Evolutionary conservation across 306 rosid species (phyloP).

Genomic region (Comarum palustre): DNA sequence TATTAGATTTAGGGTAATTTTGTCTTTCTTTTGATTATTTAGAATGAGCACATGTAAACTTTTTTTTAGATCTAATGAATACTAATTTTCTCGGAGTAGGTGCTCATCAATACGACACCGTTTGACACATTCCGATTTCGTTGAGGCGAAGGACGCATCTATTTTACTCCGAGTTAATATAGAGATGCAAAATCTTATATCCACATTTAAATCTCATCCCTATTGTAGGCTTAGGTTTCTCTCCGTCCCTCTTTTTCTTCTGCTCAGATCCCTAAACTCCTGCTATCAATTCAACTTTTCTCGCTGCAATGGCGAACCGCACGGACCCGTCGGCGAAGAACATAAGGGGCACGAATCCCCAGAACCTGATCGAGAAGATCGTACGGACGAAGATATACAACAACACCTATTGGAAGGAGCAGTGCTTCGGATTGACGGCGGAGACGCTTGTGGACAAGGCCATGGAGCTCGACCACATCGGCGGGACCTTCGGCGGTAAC

Average conservation of each 20-base stretch:
- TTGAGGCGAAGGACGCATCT: too few species aligned
- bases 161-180: not conserved
- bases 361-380: conserved; percentile 91
- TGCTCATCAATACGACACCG: not conserved
- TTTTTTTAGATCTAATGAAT: too few species aligned
- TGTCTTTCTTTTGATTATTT: too few species aligned
- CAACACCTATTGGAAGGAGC: conserved; percentile 95
- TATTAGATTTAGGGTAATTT: too few species aligned
- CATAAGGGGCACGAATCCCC: conserved; percentile 93
- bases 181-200: not conserved
- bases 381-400: conserved; percentile 92
- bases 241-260: not conserved
- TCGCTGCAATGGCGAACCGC: conserved; percentile 70
- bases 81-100: too few species aligned
- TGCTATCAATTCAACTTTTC: not conserved
- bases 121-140: too few species aligned
- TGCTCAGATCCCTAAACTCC: not conserved
- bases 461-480: conserved; percentile 95
- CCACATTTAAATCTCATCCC: not conserved
- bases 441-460: conserved; percentile 96
- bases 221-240: conserved; percentile 3
- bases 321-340: conserved; percentile 94
- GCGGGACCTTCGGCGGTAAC: conserved; percentile 87
- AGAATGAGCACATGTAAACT: too few species aligned
- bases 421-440: conserved; percentile 93